A percentile compares a stretch with the other conserved stretches of the same genome.
Conservation (phyloP, 805 yeast species). For the Kodamaea lidongshanica region DNA sequence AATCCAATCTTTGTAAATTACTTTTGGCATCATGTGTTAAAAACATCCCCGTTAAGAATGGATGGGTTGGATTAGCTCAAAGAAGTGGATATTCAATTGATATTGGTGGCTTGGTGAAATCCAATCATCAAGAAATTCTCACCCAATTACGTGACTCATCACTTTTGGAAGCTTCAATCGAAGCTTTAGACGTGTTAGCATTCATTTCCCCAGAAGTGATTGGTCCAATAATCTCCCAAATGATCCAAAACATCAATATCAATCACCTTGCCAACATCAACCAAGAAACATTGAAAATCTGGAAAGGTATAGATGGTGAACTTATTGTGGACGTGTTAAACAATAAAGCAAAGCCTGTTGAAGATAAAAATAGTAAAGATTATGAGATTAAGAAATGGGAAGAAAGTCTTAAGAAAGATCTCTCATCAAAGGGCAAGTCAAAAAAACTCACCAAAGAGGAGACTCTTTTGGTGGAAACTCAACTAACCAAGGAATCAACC, state of each 20-base stretch:
- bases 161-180: constrained; percentile 44
- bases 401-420: constrained; percentile 67
- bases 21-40: constrained; percentile 26
- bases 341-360: constrained; percentile 33
- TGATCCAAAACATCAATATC: constrained; percentile 41
- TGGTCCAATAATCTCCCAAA: constrained; percentile 44
- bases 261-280: constrained; percentile 35
- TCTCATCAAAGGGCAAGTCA: constrained; percentile 45
- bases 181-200: constrained; percentile 35
- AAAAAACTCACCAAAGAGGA: constrained; percentile 77
- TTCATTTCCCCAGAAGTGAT: constrained; percentile 56
- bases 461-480: constrained; percentile 53
- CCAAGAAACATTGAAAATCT: constrained; percentile 51
- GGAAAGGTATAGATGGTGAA: constrained; percentile 64
- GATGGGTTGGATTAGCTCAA: constrained; percentile 77
- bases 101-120: constrained; percentile 51
- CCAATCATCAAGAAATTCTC: constrained; percentile 18
- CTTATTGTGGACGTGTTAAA: constrained; percentile 61
- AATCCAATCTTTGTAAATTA: constrained; percentile 17
- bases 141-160: constrained; percentile 19
- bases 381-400: constrained; percentile 90
- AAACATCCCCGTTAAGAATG: constrained; percentile 33
- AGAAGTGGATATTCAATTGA: constrained; percentile 46
- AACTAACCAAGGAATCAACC: constrained; percentile 53
- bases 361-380: constrained; percentile 72